Conservation (phyloP, 352 stramenopile species). For the Globisporangium rhizosaccharum region DNA sequence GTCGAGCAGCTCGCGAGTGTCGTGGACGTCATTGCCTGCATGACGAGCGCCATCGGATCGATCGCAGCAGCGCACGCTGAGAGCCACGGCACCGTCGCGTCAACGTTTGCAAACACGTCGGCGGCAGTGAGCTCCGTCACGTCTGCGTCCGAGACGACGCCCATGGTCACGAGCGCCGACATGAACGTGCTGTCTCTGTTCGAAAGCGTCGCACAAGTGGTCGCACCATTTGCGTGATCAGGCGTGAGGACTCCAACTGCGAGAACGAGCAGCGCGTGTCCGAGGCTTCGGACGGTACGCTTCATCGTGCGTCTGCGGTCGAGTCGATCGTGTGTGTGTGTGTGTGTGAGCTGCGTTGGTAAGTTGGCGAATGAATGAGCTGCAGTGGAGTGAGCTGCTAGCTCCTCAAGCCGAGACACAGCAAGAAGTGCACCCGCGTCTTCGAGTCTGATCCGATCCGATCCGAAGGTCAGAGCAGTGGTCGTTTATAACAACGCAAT, state of each 20-base stretch:
- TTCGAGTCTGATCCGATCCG: too few relatives aligned
- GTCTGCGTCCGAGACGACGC: not conserved
- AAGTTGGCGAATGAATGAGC: too few relatives aligned
- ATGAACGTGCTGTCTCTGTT: constrained; percentile 18
- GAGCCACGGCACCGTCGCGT: constrained; percentile 27
- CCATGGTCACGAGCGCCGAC: not conserved
- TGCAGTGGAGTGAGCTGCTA: too few relatives aligned
- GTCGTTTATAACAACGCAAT: too few relatives aligned
- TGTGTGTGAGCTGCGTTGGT: too few relatives aligned
- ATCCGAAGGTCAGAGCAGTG: too few relatives aligned
- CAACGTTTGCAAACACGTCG: constrained; percentile 18
- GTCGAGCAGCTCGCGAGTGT: constrained; percentile 22
- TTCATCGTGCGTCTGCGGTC: too few relatives aligned
- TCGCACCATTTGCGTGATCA: not conserved
- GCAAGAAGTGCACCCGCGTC: too few relatives aligned
- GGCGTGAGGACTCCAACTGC: not conserved
- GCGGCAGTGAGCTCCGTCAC: constrained; percentile 11
- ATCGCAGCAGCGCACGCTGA: constrained; percentile 36
- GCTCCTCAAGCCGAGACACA: too few relatives aligned
- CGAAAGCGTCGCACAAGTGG: constrained; percentile 18
- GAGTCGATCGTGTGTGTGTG: too few relatives aligned
- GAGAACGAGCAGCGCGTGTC: not conserved
- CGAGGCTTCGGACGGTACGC: too few relatives aligned
- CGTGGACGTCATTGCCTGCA: constrained; percentile 11
- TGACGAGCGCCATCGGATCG: constrained; percentile 20